Base-by-base conservation (phyloP, 1,139 yeast species). In the Suhomyces kunorum region DNA sequence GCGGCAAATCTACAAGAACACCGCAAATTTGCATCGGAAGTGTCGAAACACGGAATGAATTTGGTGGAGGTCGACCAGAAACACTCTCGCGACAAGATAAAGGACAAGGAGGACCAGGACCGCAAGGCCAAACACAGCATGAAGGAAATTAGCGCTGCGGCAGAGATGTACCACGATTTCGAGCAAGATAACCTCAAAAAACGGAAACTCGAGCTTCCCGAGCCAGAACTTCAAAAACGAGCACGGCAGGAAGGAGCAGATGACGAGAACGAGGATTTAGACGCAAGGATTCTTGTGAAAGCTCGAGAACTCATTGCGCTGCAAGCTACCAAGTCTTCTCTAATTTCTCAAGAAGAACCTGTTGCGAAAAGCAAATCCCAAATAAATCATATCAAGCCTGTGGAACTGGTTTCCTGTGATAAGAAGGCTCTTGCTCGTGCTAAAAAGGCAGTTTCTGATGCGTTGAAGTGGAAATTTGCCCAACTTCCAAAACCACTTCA, bases 181-280 rank as follows among this genome's bases (percentile, higher is more conserved):
- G 64, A 69, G 40, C 71, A 67, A 9, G 69, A 67, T 36, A 50
- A 58, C 14, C 50, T 65, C 37, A 80, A 83, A 51, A 74, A 80
- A 44, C 66, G 84, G 11, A 78, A 75, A 46, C 61, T 84, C 17
- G 69, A 66, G 4, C 62, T 86, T 11, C 81, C 88, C 2, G 71
- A 64, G 1, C 83, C 85, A 0, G 48, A 30, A 9, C 32, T 19
- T 17, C 16, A 8, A 5, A 34, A 38, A 16, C 8, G n/a, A 6
- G 24, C 24, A 4, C 18, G 16, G 4, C 19, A 24, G n/a, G 18
- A 23, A 24, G n/a, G 16, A 23, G 3, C 8, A 6, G 15, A 8
- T 12, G 58, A 57, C 25, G 59, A 52, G 5, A 51, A 49, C 22
- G 55, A 49, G 11, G 44, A 42, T 20, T 19, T 29, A 4, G 47